Evolutionary conservation across 805 yeast species (phyloP), one percentile per base, ranked within the genome.

Genomic region (Metschnikowia noctiluminum): DNA sequence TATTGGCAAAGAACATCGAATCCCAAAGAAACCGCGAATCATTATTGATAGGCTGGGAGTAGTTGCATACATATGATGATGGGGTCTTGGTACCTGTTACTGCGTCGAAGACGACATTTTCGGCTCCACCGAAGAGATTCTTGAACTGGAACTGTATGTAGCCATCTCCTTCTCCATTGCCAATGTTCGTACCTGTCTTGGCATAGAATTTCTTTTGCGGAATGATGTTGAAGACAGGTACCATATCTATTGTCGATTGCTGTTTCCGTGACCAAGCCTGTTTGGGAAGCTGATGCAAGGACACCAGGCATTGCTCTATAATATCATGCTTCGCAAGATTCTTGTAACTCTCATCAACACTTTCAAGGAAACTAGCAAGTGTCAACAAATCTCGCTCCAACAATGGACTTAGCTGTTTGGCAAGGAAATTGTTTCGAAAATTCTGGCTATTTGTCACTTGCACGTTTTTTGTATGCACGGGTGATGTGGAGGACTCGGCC

Each of bases 101-200:
- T 43, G 81, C 82, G 59, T 80, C 84, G 49, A 80, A 74, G 31
- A 69, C 68, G 31, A 80, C 54, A 35, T 64, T 65, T 53, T 80
- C 85, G 3, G 78, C 83, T 9, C 84, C 85, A 0, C 84, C 85
- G 65, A 79, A 77, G 15, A 80, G 60, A 57, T 80, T 80, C 45
- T 72, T 72, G 62, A 78, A 57, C 71, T 64, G 90, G 48, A 91
- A 80, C 31, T 88, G 84, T 41, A 89, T 76, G 61, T 91, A 90
- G 1, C 97, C 98, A 62, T 88, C 94, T 30, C 97, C 99, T 70
- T 94, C 98, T 31, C 96, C 96, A 62, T 94, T 92, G 1, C 98
- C 98, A 7, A 94, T 80, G 65, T 90, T 91, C 1, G 98, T 94
- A 4, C 99, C 99, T 1, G 97, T 88, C 58, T 87, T 87, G 45